A percentile compares a stretch with the other conserved stretches of the same genome.
phyloP scores from a whole-genome alignment of 2,329 filamentous ascomycete species.

The Paecilomyces formosus region DNA sequence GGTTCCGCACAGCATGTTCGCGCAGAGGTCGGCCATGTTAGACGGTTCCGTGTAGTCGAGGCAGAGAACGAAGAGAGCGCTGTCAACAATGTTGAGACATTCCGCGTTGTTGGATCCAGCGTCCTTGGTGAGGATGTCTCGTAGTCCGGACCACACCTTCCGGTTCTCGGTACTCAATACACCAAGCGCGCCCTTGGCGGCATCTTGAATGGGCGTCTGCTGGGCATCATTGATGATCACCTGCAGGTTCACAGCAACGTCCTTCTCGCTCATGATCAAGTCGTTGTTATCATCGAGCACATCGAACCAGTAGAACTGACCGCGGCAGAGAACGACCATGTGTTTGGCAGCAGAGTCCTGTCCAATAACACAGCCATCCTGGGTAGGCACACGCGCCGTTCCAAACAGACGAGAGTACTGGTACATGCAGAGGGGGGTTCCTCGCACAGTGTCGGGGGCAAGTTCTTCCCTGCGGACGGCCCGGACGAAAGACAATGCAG shows the following conservation, averaged over 20 bases:
- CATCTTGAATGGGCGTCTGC: constrained; percentile 83
- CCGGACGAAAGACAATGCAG: constrained; percentile 82
- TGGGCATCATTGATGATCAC: constrained; percentile 87
- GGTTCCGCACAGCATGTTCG: constrained; percentile 97
- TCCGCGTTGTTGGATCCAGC: constrained; percentile 90
- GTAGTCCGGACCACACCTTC: constrained; percentile 87
- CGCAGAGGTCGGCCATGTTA: constrained; percentile 77
- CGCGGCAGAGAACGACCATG: constrained; percentile 84
- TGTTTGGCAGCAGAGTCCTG: constrained; percentile 92
- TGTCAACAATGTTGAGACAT: constrained; percentile 90
- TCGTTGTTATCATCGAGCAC: constrained; percentile 91
- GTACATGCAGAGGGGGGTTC: constrained; percentile 90
- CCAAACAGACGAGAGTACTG: constrained; percentile 95
- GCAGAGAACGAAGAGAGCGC: constrained; percentile 84
- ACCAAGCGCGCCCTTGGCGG: constrained; percentile 88
- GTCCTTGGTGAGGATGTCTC: constrained; percentile 80
- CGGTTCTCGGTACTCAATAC: constrained; percentile 94
- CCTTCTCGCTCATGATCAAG: constrained; percentile 93
- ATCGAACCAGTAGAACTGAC: constrained; percentile 99
- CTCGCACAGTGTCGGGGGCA: constrained; percentile 76
- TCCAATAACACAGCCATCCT: constrained; percentile 90
- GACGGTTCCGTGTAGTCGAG: constrained; percentile 85
- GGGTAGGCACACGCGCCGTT: constrained; percentile 86
- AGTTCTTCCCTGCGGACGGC: constrained; percentile 90
- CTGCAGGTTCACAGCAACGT: constrained; percentile 82